These are phyloP conservation scores for Neofusicoccum kwambonambiense DNA, from an alignment of 2,329 filamentous ascomycete species.

Conservation along the genomic window DNA sequence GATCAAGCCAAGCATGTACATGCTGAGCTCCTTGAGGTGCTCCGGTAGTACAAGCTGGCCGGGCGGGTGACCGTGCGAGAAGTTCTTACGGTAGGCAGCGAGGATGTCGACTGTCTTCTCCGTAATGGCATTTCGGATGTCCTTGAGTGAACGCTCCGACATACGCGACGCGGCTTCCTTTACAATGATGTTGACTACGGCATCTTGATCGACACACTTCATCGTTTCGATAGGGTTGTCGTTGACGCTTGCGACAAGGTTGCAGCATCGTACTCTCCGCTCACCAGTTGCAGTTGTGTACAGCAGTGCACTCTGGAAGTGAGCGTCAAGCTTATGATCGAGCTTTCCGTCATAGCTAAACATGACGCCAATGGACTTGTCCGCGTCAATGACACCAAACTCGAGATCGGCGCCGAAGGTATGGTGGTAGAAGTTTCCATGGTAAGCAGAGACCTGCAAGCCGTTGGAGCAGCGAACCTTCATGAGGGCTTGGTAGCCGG, in stretches of 20 bases:
- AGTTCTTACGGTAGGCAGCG: slow-evolving; percentile 88
- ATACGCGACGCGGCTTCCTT: slow-evolving; percentile 93
- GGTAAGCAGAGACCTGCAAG: slow-evolving; percentile 87
- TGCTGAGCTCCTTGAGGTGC: slow-evolving; percentile 91
- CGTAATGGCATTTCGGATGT: slow-evolving; percentile 77
- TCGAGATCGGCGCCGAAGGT: slow-evolving; percentile 93
- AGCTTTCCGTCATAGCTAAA: slow-evolving; percentile 97
- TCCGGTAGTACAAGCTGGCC: slow-evolving; percentile 94
- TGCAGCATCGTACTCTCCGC: slow-evolving; percentile 86
- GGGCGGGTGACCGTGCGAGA: slow-evolving; percentile 80
- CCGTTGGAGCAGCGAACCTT: slow-evolving; percentile 98
- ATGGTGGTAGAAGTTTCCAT: slow-evolving; percentile 95
- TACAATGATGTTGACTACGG: slow-evolving; percentile 81
- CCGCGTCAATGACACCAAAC: slow-evolving; percentile 86
- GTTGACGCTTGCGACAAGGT: slow-evolving; percentile 88
- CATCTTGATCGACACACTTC: slow-evolving; percentile 95
- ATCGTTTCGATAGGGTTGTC: slow-evolving; percentile 79
- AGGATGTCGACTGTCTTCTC: slow-evolving; percentile 94
- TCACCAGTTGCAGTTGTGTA: slow-evolving; percentile 92
- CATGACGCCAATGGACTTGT: slow-evolving; percentile 87
- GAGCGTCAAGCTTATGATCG: slow-evolving; percentile 92
- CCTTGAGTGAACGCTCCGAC: slow-evolving; percentile 73
- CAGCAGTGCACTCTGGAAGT: slow-evolving; percentile 92
- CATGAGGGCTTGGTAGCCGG: slow-evolving; percentile 93
- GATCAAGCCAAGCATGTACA: slow-evolving; percentile 88